Base-by-base conservation (phyloP, 2,329 filamentous ascomycete species). In the Diaporthe sp. region DNA sequence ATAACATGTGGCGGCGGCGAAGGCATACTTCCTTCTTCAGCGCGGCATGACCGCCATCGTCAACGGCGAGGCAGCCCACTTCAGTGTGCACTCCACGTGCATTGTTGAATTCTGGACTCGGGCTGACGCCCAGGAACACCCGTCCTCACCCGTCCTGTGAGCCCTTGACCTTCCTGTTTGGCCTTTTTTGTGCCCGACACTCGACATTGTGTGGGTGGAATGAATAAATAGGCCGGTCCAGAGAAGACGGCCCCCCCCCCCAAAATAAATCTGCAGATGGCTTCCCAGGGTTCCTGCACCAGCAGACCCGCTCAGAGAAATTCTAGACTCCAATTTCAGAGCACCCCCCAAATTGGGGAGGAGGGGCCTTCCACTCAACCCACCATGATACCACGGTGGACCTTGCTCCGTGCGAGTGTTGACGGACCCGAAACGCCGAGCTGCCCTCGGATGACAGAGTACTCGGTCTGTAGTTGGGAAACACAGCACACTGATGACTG, bases 321-420 rank as follows among this genome's bases (percentile, higher is more conserved):
- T 39, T 55, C 65, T 19, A 55, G 46, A 55, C 12, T 22, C 46
- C 65, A 69, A 69, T 53, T 53, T 53, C 46, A 51, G 7, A 34
- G 4, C 28, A 15, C 4, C 22, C 25, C 25, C 39, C 39, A 65
- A 28, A 68, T 53, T 55, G 31, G 65, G 49, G 22, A 28, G 4
- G 65, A 65, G n/a, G 44, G 31, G 22, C 15, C 46, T 17, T 22
- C 8, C 22, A 19, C 34, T 34, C 34, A 39, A 39, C n/a, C 58
- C 44, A 57, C 67, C 49, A 46, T 44, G 34, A 25, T 58, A 22
- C 28, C 46, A 25, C 68, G 73, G 68, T 75, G 73, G 68, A 39
- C 68, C 73, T 58, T 67, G 73, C 58, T 72, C 73, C 73, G 68
- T 19, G 37, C 46, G 73, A 53, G 49, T 28, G 34, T 67, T 22